Base-by-base conservation (phyloP, 1,284 basidiomycete species). In the Sporisorium graminicola region DNA sequence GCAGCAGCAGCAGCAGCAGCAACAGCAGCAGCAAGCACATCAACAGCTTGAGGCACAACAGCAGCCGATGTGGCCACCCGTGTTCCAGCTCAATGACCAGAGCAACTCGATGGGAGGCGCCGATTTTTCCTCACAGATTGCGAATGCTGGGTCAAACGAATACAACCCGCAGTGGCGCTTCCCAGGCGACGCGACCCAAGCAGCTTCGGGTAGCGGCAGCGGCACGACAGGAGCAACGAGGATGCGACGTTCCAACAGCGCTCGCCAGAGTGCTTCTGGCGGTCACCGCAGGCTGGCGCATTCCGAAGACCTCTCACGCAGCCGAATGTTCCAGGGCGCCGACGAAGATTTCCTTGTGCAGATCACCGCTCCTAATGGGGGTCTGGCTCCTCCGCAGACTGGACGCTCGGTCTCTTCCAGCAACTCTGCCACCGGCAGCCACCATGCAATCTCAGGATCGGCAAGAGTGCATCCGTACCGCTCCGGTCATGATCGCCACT, bases 311-410 rank as follows among this genome's bases (percentile, higher is more conserved):
- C 46, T 82, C 10, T 77, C 77, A 5, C 53, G 71, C 29, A 67
- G 73, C 16, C 73, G 79, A 27, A 59, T 72, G 58, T 69, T 61
- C 18, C 68, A 67, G 63, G 74, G 78, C 18, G 55, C 65, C 13
- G 60, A 64, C 22, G 73, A 62, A 26, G 74, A 81, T 42, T 82
- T 79, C 57, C 58, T 81, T 2, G 43, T 61, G 14, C 62, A 75
- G 55, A 81, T 82, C 66, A 82, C 81, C 2, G 76, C 78, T 7
- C 76, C 79, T 16, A 72, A 82, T 37, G 81, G 81, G 12, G 70
- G 74, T 12, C 70, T 82, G 31, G 81, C 79, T 16, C 81, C 81
- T 26, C 80, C 80, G 12, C 59, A 67, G 27, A 49, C 72, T 6
- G 73, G 67, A 4, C 59, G 72, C 49, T 64, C 63, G 13, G 66